Evolutionary conservation across 2,329 filamentous ascomycete genomes (phyloP).

Genomic region (Akanthomyces uredinophilus): DNA sequence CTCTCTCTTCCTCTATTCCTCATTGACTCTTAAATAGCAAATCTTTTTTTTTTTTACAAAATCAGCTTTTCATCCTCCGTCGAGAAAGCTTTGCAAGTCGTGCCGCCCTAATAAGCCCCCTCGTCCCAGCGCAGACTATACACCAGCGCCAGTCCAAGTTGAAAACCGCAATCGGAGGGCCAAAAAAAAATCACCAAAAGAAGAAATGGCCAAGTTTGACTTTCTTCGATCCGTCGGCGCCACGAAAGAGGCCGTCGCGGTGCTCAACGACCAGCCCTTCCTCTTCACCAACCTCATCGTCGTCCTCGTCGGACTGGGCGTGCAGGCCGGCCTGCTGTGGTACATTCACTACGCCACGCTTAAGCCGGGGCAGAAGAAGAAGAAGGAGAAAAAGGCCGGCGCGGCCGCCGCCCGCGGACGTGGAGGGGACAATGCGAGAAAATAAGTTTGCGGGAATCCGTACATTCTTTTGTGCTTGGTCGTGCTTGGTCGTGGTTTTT

Average conservation of each 20-base stretch:
- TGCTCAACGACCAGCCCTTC: constrained; percentile 56
- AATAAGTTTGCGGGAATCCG: neutral
- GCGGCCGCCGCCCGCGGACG: constrained; percentile 18
- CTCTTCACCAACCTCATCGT: constrained; percentile 54
- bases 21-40: neutral
- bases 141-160: neutral
- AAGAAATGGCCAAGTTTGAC: constrained; percentile 47
- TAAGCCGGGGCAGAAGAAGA: constrained; percentile 56
- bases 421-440: constrained; percentile 1
- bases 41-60: too few species aligned
- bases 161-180: too few species aligned
- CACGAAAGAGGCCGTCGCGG: constrained; percentile 52
- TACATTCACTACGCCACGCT: constrained; percentile 56
- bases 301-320: constrained; percentile 44
- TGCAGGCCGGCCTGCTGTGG: constrained; percentile 46
- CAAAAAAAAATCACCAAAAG: too few species aligned
- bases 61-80: too few species aligned
- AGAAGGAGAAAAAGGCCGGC: constrained; percentile 40
- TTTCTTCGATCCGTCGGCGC: constrained; percentile 54
- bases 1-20: neutral
- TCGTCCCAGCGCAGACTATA: too few species aligned
- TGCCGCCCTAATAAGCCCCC: too few species aligned
- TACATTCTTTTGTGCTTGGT: too few species aligned
- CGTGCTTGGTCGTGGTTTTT: neutral
- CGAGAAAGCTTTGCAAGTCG: too few species aligned